These are phyloP conservation scores for Pichia deserticola DNA, from an alignment of 805 yeast species.

Conservation along the genomic window DNA sequence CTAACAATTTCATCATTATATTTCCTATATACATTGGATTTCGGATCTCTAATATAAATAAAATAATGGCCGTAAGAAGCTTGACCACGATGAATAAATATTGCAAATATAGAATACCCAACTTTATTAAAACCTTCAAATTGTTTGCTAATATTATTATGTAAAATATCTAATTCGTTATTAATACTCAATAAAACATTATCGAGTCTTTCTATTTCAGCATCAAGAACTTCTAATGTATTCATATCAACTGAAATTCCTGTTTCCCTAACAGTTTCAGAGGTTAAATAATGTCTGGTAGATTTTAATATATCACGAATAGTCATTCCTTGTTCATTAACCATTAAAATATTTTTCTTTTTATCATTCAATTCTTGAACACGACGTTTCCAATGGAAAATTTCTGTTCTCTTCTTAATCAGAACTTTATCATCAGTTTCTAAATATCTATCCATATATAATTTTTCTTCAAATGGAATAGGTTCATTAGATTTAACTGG, in stretches of 20 bases:
- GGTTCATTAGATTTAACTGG: conserved; percentile 81
- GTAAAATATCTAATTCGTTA: conserved; percentile 36
- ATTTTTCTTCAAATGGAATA: conserved; percentile 65
- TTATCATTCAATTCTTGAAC: conserved; percentile 37
- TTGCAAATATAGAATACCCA: conserved; percentile 82
- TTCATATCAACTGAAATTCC: conserved; percentile 35
- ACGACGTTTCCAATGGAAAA: conserved; percentile 55
- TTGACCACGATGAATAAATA: conserved; percentile 92
- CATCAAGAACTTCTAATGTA: conserved; percentile 41
- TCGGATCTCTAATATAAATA: conserved; percentile 82
- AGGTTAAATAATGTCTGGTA: conserved; percentile 48
- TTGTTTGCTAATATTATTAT: conserved; percentile 45
- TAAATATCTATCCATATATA: conserved; percentile 84
- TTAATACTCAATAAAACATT: conserved; percentile 35
- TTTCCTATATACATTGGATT: conserved; percentile 64
- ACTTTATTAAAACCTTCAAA: conserved; percentile 53
- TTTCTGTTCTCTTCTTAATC: conserved; percentile 45
- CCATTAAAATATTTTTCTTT: conserved; percentile 34
- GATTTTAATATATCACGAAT: conserved; percentile 46
- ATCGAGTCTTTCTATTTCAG: conserved; percentile 40
- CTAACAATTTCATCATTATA: conserved; percentile 95
- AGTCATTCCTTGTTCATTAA: conserved; percentile 44
- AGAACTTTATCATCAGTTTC: conserved; percentile 57
- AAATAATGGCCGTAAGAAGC: conserved; percentile 97
- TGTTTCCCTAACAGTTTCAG: conserved; percentile 30